Conservation (phyloP, 2,329 filamentous ascomycete species). For the Penicillium digitatum region DNA sequence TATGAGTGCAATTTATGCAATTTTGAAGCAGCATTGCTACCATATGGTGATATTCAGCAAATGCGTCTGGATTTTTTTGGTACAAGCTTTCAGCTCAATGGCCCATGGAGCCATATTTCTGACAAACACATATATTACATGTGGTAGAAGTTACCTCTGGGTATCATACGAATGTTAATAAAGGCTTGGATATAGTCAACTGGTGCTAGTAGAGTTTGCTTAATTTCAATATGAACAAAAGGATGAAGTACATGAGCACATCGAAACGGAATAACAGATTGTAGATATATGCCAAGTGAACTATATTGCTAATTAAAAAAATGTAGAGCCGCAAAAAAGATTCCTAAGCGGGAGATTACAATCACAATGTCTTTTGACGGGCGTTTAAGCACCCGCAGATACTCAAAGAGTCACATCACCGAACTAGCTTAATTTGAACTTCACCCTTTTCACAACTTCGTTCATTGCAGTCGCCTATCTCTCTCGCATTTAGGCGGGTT, state of each 20-base stretch:
- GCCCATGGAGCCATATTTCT: background rate
- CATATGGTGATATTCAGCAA: background rate
- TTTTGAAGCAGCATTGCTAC: conserved; percentile 24
- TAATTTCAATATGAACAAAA: background rate
- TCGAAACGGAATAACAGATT: background rate
- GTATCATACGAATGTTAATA: background rate
- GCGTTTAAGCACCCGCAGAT: background rate
- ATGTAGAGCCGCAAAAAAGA: background rate
- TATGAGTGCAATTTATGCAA: conserved; percentile 32
- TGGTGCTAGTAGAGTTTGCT: background rate
- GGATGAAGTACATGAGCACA: background rate
- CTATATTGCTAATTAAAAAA: background rate
- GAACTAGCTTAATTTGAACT: background rate
- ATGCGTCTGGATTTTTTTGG: background rate
- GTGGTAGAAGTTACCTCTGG: background rate
- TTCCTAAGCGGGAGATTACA: background rate
- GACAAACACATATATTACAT: background rate
- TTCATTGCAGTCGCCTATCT: background rate
- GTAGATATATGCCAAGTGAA: background rate
- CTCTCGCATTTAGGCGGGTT: background rate
- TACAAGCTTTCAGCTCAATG: background rate
- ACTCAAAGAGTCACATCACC: conserved; percentile 6
- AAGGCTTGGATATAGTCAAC: background rate
- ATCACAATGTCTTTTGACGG: background rate
- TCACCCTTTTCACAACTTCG: background rate